Percentiles rank a stretch among this genome's conserved stretches.
phyloP scores from a whole-genome alignment of 2,329 filamentous ascomycete species.

The Aspergillus proliferans region DNA sequence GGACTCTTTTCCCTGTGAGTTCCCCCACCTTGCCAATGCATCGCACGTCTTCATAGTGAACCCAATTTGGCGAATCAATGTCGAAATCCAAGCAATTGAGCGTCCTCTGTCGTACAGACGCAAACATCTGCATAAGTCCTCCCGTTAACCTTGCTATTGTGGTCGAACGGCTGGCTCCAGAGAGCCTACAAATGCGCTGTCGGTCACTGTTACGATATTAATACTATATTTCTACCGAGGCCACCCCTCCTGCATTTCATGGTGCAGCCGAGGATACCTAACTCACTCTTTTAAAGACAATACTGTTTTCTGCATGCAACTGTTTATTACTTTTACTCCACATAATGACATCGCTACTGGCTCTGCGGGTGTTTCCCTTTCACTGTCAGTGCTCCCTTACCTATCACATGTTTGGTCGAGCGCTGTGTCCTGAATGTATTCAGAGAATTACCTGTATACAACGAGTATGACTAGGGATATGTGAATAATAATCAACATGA shows the following conservation, averaged over 20 bases:
- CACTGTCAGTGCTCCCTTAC: too few relatives aligned
- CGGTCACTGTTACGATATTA: background rate
- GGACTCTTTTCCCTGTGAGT: too few relatives aligned
- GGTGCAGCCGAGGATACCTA: background rate
- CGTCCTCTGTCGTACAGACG: conserved; percentile 35
- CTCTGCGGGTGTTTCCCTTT: too few relatives aligned
- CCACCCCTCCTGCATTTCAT: background rate
- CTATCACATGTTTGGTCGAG: too few relatives aligned
- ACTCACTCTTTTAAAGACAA: too few relatives aligned
- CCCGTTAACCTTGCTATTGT: background rate
- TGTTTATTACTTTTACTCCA: too few relatives aligned
- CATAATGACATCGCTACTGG: too few relatives aligned
- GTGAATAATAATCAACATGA: too few relatives aligned
- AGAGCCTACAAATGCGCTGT: background rate
- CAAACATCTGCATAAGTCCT: background rate
- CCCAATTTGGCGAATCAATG: conserved; percentile 74
- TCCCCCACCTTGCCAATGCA: conserved; percentile 73
- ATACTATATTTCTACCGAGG: background rate
- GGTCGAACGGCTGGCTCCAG: background rate
- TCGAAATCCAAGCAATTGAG: conserved; percentile 88
- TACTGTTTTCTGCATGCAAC: too few relatives aligned
- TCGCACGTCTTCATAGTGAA: conserved; percentile 85
- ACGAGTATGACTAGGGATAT: too few relatives aligned
- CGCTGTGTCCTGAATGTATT: too few relatives aligned
- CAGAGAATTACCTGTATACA: too few relatives aligned